A percentile compares a stretch with the other conserved stretches of the same genome.
These are phyloP conservation scores for Apocynum venetum DNA, from an alignment of 257 asterid species.

Conservation along the genomic window DNA sequence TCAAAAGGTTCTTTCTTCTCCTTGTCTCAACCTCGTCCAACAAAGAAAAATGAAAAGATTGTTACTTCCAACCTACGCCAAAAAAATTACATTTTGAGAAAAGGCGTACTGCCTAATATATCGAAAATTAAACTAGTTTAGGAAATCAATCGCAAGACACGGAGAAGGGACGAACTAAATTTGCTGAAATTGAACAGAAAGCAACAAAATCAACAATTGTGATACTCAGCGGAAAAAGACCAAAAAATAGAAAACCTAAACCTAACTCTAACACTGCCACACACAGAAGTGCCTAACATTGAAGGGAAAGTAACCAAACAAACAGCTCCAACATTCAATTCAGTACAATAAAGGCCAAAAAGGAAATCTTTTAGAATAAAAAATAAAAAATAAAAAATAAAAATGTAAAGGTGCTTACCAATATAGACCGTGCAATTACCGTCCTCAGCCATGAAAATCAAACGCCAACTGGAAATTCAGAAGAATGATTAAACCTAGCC, in stretches of 20 bases:
- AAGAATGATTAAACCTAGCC: neutral
- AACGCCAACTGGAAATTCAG: too few relatives aligned
- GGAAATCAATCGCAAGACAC: neutral
- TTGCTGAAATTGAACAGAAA: neutral
- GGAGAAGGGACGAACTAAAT: too few relatives aligned
- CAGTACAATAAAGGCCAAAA: neutral
- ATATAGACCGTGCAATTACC: slow-evolving; percentile 52
- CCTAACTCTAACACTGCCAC: neutral
- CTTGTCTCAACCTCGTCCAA: neutral
- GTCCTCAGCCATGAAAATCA: slow-evolving; percentile 46
- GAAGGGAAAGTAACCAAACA: neutral
- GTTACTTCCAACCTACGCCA: neutral
- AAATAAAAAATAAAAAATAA: neutral
- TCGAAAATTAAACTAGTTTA: neutral
- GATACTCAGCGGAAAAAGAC: neutral
- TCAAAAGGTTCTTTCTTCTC: neutral
- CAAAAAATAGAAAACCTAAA: neutral
- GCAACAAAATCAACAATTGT: neutral
- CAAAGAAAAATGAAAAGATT: neutral
- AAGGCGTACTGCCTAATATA: neutral
- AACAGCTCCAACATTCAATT: neutral
- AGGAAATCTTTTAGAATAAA: neutral
- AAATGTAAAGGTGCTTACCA: slow-evolving; percentile 36
- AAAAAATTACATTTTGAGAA: too few relatives aligned
- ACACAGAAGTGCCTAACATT: neutral